Base-by-base conservation (phyloP, 2,329 filamentous ascomycete genomes). In the Paecilomyces niveus region DNA sequence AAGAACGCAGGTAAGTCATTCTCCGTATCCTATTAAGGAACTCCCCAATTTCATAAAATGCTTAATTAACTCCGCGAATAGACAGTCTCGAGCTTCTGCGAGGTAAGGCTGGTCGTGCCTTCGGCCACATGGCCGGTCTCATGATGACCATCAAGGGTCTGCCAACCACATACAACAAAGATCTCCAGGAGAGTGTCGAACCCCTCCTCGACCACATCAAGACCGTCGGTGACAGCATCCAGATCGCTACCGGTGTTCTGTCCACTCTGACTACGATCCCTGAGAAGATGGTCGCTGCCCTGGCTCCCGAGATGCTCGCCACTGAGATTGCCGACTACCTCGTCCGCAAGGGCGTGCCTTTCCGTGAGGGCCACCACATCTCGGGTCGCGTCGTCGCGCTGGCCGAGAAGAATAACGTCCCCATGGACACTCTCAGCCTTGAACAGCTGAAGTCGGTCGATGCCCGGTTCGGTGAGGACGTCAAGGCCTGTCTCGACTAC, bases 161-260 rank as follows among this genome's bases (percentile, higher is more conserved):
- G 29, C 89, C 90, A 1, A 89, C 84, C 51, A 91, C 89, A 2
- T 95, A 95, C 80, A 93, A 95, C 80, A 96, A 95, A 76, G 90
- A 96, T 73, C 76, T 95, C n/a, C 90, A 96, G 75, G 91, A 96
- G 76, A 88, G 85, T 59, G 87, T 90, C 61, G 89, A 95, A 80
- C 88, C 89, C n/a, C 85, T 96, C 76, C 83, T 96, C 54, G 90
- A 95, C 73, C 85, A 87, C 71, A 84, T 92, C 74, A 89, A 92
- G 81, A 93, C 90, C 5, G 82, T 94, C 61, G 83, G 82, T 58
- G 89, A 95, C 78, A 91, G 88, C 69, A 82, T 95, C 57, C 85
- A 88, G 73, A 96, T 96, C 66, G 89, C 89, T 29, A 89, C 89
- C 24, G 89, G 92, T 57, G 88, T 95, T 4, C 80, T 96, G 3